phyloP scores from a whole-genome alignment of 2,329 filamentous ascomycete species.

The Sordariomycetes sp. region DNA sequence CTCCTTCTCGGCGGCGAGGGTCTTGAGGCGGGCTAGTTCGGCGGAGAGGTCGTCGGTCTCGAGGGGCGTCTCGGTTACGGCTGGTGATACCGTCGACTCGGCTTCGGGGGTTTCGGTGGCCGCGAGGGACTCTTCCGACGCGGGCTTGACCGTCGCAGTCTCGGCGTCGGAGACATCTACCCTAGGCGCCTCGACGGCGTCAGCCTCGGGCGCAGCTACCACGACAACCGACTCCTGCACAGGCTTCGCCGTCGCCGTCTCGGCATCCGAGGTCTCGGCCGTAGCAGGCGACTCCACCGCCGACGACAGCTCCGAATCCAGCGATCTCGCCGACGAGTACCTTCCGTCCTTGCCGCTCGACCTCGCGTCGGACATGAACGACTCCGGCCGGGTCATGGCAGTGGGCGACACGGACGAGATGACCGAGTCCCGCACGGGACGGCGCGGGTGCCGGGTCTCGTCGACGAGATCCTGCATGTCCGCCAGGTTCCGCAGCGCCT shows the following conservation, averaged over 20 bases:
- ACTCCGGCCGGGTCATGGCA: slow-evolving; percentile 45
- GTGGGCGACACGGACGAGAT: slow-evolving; percentile 36
- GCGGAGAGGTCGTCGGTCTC: neutral
- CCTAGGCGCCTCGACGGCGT: slow-evolving; percentile 52
- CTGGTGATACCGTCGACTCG: slow-evolving; percentile 21
- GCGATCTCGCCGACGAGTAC: slow-evolving; percentile 72
- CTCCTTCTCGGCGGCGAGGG: slow-evolving; percentile 64
- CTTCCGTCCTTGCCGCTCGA: slow-evolving; percentile 55
- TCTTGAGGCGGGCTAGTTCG: slow-evolving; percentile 61
- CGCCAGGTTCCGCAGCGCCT: slow-evolving; percentile 68
- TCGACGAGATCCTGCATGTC: slow-evolving; percentile 79
- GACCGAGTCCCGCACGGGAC: slow-evolving; percentile 38
- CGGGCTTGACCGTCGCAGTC: slow-evolving; percentile 1
- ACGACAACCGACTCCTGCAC: neutral
- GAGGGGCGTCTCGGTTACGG: slow-evolving; percentile 12
- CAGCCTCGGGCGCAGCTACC: too few relatives aligned
- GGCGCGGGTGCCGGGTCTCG: slow-evolving; percentile 54
- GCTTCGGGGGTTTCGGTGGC: slow-evolving; percentile 32
- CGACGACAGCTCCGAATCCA: slow-evolving; percentile 88
- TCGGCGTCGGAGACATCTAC: slow-evolving; percentile 52
- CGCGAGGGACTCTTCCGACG: too few relatives aligned
- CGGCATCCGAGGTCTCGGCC: slow-evolving; percentile 47
- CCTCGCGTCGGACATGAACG: slow-evolving; percentile 73
- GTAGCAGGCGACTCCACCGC: slow-evolving; percentile 63
- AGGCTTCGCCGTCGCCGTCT: slow-evolving; percentile 19